phyloP scores from a whole-genome alignment of 2,329 filamentous ascomycete species.

The Aaosphaeria arxii region DNA sequence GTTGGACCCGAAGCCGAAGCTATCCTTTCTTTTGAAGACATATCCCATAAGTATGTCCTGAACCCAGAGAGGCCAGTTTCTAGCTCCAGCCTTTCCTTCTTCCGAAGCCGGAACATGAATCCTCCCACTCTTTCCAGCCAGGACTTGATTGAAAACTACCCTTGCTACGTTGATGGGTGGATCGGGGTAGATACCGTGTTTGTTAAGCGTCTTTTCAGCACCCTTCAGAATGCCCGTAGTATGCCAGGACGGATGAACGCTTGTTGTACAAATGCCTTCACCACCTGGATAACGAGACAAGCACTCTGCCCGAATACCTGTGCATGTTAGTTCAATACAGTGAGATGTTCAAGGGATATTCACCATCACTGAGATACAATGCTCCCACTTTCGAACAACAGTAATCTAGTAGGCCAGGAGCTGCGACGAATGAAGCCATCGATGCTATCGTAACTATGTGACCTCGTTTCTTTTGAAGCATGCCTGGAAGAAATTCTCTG shows the following conservation, averaged over 20 bases:
- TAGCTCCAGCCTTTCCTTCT: constrained; percentile 9
- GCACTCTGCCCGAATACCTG: constrained; percentile 24
- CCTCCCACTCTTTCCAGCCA: constrained; percentile 18
- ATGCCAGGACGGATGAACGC: constrained; percentile 26
- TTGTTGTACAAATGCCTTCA: constrained; percentile 24
- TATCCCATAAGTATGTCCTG: constrained; percentile 20
- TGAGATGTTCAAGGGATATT: background rate
- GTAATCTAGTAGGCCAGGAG: constrained; percentile 24
- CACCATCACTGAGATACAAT: constrained; percentile 27
- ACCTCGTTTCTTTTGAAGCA: constrained; percentile 25
- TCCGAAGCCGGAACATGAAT: constrained; percentile 16
- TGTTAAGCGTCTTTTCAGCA: constrained; percentile 9
- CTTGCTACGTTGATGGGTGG: constrained; percentile 17
- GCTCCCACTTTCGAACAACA: constrained; percentile 24
- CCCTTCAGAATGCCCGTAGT: constrained; percentile 21
- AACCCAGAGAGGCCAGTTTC: constrained; percentile 20
- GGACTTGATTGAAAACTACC: constrained; percentile 21
- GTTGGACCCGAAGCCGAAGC: constrained; percentile 6
- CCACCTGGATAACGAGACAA: constrained; percentile 20
- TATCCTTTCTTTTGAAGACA: constrained; percentile 6
- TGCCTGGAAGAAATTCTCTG: constrained; percentile 27
- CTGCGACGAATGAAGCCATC: constrained; percentile 25
- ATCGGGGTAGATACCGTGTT: constrained; percentile 12
- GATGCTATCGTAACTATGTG: constrained; percentile 28
- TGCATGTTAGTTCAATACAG: background rate